Conservation (phyloP, 805 yeast species). For the Candida namnaoensis region DNA sequence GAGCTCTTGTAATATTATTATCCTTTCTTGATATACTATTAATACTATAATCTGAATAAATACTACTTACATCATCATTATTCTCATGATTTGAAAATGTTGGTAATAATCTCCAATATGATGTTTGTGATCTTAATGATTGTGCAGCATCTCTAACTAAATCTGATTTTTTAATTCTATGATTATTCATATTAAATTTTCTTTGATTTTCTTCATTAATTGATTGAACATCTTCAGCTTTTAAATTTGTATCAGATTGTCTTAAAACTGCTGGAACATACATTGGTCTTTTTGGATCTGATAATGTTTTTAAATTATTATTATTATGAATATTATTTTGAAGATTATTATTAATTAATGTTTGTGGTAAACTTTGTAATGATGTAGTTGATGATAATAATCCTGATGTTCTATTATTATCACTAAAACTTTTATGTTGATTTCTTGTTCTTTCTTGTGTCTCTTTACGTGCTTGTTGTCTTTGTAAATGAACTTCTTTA, state of each 20-base stretch:
- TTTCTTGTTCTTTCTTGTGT: no score
- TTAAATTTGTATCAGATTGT: conserved; percentile 33
- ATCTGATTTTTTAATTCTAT: neutral
- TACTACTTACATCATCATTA: neutral
- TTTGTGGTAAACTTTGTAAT: no score
- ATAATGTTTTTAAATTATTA: conserved; percentile 54
- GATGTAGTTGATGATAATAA: no score
- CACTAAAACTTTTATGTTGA: no score
- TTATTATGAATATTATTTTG: conserved; percentile 1
- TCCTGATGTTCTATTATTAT: no score
- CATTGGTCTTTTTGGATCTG: conserved; percentile 77
- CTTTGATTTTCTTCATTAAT: conserved; percentile 19
- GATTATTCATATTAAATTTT: neutral
- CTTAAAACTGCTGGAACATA: conserved; percentile 86
- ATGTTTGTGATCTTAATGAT: conserved; percentile 17
- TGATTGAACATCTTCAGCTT: conserved; percentile 26
- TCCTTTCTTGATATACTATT: conserved; percentile 7
- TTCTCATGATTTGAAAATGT: neutral
- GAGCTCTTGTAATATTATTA: conserved; percentile 41
- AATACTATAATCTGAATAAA: conserved; percentile 7
- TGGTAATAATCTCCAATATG: conserved; percentile 13
- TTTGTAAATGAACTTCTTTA: no score
- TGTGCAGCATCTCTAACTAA: conserved; percentile 15
- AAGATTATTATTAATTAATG: no score
- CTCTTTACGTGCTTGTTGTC: no score